Conservation (phyloP, 805 yeast genomes). For the Myxozyma neotropica region DNA sequence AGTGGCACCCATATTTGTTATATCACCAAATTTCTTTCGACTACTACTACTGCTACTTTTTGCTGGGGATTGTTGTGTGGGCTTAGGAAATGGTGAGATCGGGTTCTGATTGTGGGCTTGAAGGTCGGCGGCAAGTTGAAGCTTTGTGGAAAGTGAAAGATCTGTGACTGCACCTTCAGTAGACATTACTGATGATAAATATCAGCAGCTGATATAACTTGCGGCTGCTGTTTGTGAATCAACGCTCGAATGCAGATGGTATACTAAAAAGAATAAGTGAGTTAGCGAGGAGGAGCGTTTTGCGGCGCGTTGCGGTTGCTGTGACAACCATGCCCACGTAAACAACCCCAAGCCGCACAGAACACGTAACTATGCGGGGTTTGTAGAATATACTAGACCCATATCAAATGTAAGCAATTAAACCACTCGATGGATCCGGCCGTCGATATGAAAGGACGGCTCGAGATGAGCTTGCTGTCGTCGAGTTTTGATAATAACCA, state of each 20-base stretch:
- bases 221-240: too few relatives aligned
- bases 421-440: not conserved
- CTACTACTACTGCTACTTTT: not conserved
- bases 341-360: too few relatives aligned
- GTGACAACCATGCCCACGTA: not conserved
- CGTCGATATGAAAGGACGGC: too few relatives aligned
- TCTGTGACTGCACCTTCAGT: not conserved
- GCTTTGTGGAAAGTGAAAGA: not conserved
- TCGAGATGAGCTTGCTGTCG: too few relatives aligned
- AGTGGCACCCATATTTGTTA: conserved; percentile 1
- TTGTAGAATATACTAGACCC: too few relatives aligned
- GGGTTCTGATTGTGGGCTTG: not conserved
- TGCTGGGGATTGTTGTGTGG: not conserved
- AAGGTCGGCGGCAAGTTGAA: not conserved
- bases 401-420: not conserved
- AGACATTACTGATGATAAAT: too few relatives aligned
- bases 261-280: not conserved
- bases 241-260: not conserved
- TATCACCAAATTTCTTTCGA: conserved; percentile 1
- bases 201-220: too few relatives aligned
- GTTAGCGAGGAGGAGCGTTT: not conserved
- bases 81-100: not conserved
- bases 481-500: not conserved
- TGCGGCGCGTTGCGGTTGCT: conserved; percentile 11
- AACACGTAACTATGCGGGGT: too few relatives aligned